Percentiles rank a stretch among this genome's conserved stretches.
Evolutionary conservation across 2,329 filamentous ascomycete genomes (phyloP).

Genomic region (Aspergillus thermomutatus): DNA sequence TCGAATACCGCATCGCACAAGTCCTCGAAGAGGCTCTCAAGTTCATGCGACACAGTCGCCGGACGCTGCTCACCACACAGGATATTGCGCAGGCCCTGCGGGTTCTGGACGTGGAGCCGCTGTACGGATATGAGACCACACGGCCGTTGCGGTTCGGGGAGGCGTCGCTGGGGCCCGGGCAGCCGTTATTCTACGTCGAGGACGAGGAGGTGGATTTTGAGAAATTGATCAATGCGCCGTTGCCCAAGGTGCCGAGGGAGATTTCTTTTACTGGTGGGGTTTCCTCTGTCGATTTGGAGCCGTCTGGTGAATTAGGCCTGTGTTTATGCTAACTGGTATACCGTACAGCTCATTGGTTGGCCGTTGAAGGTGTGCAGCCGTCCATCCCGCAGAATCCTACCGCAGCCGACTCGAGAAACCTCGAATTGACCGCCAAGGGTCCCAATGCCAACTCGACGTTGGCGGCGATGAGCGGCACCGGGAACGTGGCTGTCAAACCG

Average conservation of each 20-base stretch:
- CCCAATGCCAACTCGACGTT: slow-evolving; percentile 82
- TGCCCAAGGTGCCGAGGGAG: slow-evolving; percentile 92
- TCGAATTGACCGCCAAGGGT: slow-evolving; percentile 86
- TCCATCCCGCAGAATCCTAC: slow-evolving; percentile 96
- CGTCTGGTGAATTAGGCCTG: not conserved
- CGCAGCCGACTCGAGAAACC: slow-evolving; percentile 73
- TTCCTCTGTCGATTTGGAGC: not conserved
- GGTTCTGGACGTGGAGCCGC: slow-evolving; percentile 85
- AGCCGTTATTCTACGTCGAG: slow-evolving; percentile 94
- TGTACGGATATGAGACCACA: slow-evolving; percentile 94
- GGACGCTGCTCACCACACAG: slow-evolving; percentile 82
- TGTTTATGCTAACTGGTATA: slow-evolving; percentile 8
- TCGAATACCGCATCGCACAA: slow-evolving; percentile 91
- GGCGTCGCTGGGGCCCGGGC: slow-evolving; percentile 86
- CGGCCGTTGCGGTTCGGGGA: slow-evolving; percentile 87
- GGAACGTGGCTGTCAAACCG: slow-evolving; percentile 80
- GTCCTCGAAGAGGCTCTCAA: slow-evolving; percentile 91
- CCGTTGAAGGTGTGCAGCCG: slow-evolving; percentile 94
- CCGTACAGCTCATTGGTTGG: slow-evolving; percentile 82
- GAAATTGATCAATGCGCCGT: slow-evolving; percentile 92
- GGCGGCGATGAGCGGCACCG: slow-evolving; percentile 76
- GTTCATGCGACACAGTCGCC: slow-evolving; percentile 88
- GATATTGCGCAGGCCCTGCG: slow-evolving; percentile 84
- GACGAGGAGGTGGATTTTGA: slow-evolving; percentile 99
- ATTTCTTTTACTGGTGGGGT: slow-evolving; percentile 79